A percentile compares a stretch with the other conserved stretches of the same genome.
Evolutionary conservation across 164 flowering plant genomes (phyloP).

Genomic region (Euptelea pleiosperma): DNA sequence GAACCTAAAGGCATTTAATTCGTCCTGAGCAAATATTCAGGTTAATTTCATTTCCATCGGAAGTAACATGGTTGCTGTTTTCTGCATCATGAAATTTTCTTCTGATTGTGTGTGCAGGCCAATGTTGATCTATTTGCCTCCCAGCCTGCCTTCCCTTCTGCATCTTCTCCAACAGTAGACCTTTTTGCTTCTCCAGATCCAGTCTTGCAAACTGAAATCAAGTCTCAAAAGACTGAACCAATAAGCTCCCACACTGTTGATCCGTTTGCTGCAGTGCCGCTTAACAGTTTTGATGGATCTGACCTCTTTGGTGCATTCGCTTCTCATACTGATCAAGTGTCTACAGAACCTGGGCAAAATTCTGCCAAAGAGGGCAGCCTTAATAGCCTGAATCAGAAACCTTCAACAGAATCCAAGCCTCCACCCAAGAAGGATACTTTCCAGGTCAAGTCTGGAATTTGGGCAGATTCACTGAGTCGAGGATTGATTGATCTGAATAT

Average conservation of each 20-base stretch:
- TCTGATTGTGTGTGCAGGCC: conserved; percentile 31
- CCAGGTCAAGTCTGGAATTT: conserved; percentile 95
- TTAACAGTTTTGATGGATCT: conserved; percentile 70
- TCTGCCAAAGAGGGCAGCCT: conserved; percentile 23
- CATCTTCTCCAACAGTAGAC: conserved; percentile 59
- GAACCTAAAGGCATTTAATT: too few species aligned
- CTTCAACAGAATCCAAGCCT: conserved; percentile 34
- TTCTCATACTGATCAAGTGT: conserved; percentile 43
- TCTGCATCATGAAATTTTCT: background rate
- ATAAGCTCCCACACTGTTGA: conserved; percentile 36
- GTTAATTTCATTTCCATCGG: background rate
- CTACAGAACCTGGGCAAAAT: conserved; percentile 34
- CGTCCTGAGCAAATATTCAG: too few species aligned
- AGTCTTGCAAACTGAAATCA: conserved; percentile 36
- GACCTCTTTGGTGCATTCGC: conserved; percentile 70
- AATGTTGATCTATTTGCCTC: conserved; percentile 76
- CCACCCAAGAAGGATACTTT: conserved; percentile 61
- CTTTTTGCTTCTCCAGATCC: conserved; percentile 60
- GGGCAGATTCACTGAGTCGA: conserved; percentile 98
- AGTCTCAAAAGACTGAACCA: conserved; percentile 36
- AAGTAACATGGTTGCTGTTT: conserved; percentile 2
- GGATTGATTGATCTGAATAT: conserved; percentile 97
- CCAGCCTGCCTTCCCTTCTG: conserved; percentile 46
- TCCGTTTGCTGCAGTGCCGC: conserved; percentile 87
- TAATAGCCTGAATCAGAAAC: conserved; percentile 24